Percentiles rank a stretch among this genome's conserved stretches.
Conservation (phyloP, 352 stramenopile genomes). For the Globisporangium ultimum region DNA sequence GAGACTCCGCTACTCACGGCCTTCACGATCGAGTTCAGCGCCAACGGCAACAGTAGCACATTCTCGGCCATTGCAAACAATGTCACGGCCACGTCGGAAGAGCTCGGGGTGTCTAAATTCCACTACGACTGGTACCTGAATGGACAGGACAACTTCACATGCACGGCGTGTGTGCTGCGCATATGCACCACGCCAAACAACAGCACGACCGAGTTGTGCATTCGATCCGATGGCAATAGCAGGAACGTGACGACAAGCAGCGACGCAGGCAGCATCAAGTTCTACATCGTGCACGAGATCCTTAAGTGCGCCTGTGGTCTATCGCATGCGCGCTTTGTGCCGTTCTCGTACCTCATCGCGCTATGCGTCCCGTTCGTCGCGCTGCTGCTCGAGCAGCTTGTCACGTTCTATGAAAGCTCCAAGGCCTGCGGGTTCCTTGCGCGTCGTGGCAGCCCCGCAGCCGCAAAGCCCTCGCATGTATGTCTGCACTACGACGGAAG, state of each 20-base stretch:
- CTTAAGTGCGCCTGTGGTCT: constrained; percentile 48
- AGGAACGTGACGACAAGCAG: no score
- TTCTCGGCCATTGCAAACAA: constrained; percentile 31
- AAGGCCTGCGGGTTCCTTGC: constrained; percentile 44
- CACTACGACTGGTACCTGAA: constrained; percentile 46
- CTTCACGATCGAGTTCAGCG: constrained; percentile 48
- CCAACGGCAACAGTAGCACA: constrained; percentile 30
- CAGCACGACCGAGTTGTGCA: constrained; percentile 27
- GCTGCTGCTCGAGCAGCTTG: constrained; percentile 45
- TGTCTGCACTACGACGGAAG: constrained; percentile 25
- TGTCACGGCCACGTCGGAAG: constrained; percentile 9
- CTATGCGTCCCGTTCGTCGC: constrained; percentile 30
- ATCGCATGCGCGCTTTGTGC: constrained; percentile 31
- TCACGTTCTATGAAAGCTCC: constrained; percentile 59
- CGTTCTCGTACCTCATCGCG: constrained; percentile 39
- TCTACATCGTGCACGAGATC: constrained; percentile 50
- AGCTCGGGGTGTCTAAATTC: constrained; percentile 16
- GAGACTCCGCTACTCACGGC: constrained; percentile 17
- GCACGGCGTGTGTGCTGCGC: constrained; percentile 40
- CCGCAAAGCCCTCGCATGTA: constrained; percentile 10
- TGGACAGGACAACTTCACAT: constrained; percentile 33
- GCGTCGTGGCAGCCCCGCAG: constrained; percentile 26
- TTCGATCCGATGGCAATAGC: constrained; percentile 40
- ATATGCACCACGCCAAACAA: constrained; percentile 25
- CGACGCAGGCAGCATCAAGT: constrained; percentile 19